These are phyloP conservation scores for Colletotrichum simmondsii DNA, from an alignment of 2,329 filamentous ascomycete species.

Conservation along the genomic window DNA sequence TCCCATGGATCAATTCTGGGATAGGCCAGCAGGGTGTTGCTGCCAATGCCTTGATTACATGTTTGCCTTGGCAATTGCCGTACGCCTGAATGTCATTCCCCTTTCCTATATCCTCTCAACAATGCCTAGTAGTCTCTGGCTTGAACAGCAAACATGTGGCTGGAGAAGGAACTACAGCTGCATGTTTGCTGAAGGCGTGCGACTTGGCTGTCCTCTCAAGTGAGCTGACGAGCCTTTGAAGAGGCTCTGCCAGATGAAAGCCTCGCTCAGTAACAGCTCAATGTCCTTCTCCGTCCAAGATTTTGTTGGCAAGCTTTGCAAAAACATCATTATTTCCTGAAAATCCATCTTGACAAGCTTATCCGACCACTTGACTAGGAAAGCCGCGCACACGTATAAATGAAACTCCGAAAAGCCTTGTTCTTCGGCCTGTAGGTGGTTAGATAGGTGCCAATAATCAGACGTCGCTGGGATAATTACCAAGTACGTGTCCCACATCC, in stretches of 20 bases:
- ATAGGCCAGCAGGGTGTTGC: slow-evolving; percentile 1
- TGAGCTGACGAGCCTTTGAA: slow-evolving; percentile 96
- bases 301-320: slow-evolving; percentile 92
- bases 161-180: slow-evolving; percentile 42
- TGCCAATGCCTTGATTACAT: not conserved
- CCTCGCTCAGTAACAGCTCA: slow-evolving; percentile 92
- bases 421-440: slow-evolving; percentile 81
- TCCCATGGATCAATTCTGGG: slow-evolving; percentile 10
- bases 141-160: not conserved
- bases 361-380: slow-evolving; percentile 97
- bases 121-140: not conserved
- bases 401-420: slow-evolving; percentile 99
- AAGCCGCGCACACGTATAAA: slow-evolving; percentile 96
- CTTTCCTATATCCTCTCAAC: not conserved
- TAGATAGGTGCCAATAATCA: not conserved
- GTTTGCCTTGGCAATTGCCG: not conserved
- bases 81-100: not conserved
- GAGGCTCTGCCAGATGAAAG: slow-evolving; percentile 98
- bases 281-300: slow-evolving; percentile 99
- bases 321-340: slow-evolving; percentile 98
- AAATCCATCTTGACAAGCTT: slow-evolving; percentile 98
- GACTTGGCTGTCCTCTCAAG: slow-evolving; percentile 67
- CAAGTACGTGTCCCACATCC: slow-evolving; percentile 99
- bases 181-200: slow-evolving; percentile 52
- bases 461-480: slow-evolving; percentile 55